Percentiles rank a stretch among this genome's conserved stretches.
Conservation (phyloP, 2,329 filamentous ascomycete genomes). For the Ceratocystiopsis brevicomis region DNA sequence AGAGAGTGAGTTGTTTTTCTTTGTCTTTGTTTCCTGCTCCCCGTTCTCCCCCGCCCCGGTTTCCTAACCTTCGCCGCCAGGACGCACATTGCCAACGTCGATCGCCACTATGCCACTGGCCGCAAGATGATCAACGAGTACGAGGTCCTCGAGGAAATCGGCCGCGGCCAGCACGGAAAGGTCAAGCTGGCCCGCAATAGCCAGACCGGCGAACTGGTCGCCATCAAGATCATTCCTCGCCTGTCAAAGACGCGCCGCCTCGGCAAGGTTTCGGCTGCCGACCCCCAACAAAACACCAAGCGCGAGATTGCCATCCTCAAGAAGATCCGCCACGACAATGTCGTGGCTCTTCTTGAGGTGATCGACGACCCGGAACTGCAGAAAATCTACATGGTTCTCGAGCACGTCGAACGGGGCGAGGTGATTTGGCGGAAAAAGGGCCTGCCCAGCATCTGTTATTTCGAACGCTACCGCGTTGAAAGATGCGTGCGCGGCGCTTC, state of each 20-base stretch:
- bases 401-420: conserved; percentile 87
- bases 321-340: conserved; percentile 93
- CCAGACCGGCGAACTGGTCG: conserved; percentile 58
- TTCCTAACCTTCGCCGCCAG: conserved; percentile 19
- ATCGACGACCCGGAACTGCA: conserved; percentile 92
- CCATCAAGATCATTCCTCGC: conserved; percentile 95
- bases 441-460: conserved; percentile 59
- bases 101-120: conserved; percentile 72
- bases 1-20: conserved; percentile 43
- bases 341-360: conserved; percentile 86
- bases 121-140: conserved; percentile 97
- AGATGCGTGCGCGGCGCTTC: conserved; percentile 44
- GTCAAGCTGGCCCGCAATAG: conserved; percentile 84
- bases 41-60: no score
- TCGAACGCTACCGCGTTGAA: conserved; percentile 67
- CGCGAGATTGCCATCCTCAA: conserved; percentile 95
- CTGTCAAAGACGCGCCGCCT: conserved; percentile 85
- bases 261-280: conserved; percentile 54
- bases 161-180: conserved; percentile 89
- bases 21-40: no score
- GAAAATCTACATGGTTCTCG: conserved; percentile 96
- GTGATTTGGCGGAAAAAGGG: conserved; percentile 88
- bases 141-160: conserved; percentile 89
- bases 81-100: conserved; percentile 80
- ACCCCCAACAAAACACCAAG: conserved; percentile 64